Conservation (phyloP, 164 flowering plant genomes). For the Annona cherimola region DNA sequence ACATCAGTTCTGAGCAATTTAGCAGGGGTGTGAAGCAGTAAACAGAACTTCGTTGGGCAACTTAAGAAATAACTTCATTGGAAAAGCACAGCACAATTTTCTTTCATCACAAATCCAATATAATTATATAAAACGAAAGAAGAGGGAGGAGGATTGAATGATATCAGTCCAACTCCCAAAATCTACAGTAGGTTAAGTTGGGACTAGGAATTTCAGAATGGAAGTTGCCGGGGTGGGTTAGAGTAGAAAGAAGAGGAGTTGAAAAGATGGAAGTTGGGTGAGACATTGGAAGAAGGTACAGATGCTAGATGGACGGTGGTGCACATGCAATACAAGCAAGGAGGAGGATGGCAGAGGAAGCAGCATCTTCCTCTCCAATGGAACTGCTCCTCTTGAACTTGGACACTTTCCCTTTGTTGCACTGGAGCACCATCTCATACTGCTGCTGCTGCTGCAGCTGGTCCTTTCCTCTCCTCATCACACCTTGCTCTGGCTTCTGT, state of each 20-base stretch:
- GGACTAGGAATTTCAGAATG: neutral
- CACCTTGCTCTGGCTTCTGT: neutral
- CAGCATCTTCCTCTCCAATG: slow-evolving; percentile 63
- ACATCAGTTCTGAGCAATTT: too few species aligned
- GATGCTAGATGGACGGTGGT: slow-evolving; percentile 18
- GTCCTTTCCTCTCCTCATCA: neutral
- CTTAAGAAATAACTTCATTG: too few species aligned
- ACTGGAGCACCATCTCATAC: slow-evolving; percentile 30
- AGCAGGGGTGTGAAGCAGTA: too few species aligned
- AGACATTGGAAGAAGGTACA: neutral
- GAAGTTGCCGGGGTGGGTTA: neutral
- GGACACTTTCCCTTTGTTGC: slow-evolving; percentile 53
- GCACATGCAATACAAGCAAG: slow-evolving; percentile 79
- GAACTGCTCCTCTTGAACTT: slow-evolving; percentile 77
- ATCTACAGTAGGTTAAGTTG: neutral
- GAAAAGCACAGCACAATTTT: neutral
- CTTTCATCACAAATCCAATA: neutral
- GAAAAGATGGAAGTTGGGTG: neutral
- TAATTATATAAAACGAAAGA: too few species aligned
- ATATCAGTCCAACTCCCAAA: neutral
- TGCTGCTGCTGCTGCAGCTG: slow-evolving; percentile 11
- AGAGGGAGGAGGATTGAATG: neutral
- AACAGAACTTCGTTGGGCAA: too few species aligned
- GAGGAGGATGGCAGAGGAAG: slow-evolving; percentile 69
- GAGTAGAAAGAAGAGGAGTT: neutral